Base-by-base conservation (phyloP, 1,284 basidiomycete species). In the Grifola frondosa region DNA sequence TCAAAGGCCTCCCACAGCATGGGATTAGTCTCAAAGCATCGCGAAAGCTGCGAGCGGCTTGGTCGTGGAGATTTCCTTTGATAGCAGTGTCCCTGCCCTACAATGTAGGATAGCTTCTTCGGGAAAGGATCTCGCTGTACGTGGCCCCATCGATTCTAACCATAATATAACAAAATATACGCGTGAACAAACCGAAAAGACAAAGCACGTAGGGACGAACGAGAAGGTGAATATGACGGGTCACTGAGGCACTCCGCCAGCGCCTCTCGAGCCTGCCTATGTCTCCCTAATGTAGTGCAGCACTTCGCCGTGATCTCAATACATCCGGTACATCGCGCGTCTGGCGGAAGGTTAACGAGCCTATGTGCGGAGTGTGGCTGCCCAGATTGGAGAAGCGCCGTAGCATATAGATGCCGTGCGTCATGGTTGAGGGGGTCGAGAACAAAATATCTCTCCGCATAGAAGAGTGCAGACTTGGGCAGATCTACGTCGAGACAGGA, bases 1-100 rank as follows among this genome's bases (percentile, higher is more conserved):
- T 91, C 88, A 60, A 95, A 91, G 1, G 94, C 94, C 64, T 97
- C 94, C 93, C 93, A 97, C 35, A 94, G 67, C 67, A 91, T 81
- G 17, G 90, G 88, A 62, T 93, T 85, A 86, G 65, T 12, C 68
- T 63, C 42, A 97, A 72, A 11, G 91, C 90, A 46, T 82, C 76
- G 26, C 75, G 74, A 62, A 89, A 95, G 59, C 83, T 84, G 40
- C 70, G 63, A 21, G 77, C 72, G 12, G 94, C 93, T 50, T 78
- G 75, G 41, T 86, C 83, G 3, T 75, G 76, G 44, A 87, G 73
- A 61, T 90, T 89, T 34, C 85, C 88, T 64, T 83, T 86, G 59
- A 82, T 56, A 25, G 88, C 87, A 61, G 81, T 76, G 26, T 67
- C 29, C 88, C 88, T 32, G 83, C 77, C 58, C 79, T 74, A 73